Conservation (phyloP, 139 green algal genomes). For the Auxenochlorella pyrenoidosa region DNA sequence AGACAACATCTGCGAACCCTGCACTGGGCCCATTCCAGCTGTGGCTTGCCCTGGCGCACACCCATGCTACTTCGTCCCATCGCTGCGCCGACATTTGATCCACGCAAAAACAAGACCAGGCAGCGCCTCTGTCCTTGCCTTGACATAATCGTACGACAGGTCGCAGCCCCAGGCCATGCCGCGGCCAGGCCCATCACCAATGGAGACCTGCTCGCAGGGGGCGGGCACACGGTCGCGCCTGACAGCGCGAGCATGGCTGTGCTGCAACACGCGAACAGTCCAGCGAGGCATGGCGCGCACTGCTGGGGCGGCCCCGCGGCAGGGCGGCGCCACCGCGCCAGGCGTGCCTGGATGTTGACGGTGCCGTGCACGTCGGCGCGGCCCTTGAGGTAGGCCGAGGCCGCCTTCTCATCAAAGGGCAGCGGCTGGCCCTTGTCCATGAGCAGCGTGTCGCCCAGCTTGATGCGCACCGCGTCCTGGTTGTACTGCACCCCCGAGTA, state of each 20-base stretch:
- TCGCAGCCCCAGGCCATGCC: conserved; percentile 90
- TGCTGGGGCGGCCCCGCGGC: too few species aligned
- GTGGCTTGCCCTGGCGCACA: too few species aligned
- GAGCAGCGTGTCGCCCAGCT: conserved; percentile 82
- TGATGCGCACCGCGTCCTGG: conserved; percentile 82
- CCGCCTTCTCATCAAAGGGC: conserved; percentile 87
- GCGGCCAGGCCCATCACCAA: conserved; percentile 67
- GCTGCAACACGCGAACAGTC: neutral
- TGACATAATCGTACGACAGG: conserved; percentile 89
- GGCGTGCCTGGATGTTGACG: conserved; percentile 71
- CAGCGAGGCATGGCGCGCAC: neutral
- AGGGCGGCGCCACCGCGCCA: too few species aligned
- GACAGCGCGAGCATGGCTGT: neutral
- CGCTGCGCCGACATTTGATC: too few species aligned
- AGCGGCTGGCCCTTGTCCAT: conserved; percentile 97
- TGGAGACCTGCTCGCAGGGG: conserved; percentile 1
- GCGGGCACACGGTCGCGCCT: neutral
- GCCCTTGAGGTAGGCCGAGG: conserved; percentile 92
- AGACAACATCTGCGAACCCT: too few species aligned
- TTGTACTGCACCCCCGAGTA: conserved; percentile 90
- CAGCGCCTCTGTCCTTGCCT: conserved; percentile 33
- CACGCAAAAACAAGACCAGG: too few species aligned
- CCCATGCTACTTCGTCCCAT: too few species aligned
- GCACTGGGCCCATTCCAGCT: too few species aligned
- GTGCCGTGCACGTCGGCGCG: conserved; percentile 83